A percentile compares a stretch with the other conserved stretches of the same genome.
These are phyloP conservation scores for Fusarium temperatum DNA, from an alignment of 2,329 filamentous ascomycete species.

Conservation along the genomic window DNA sequence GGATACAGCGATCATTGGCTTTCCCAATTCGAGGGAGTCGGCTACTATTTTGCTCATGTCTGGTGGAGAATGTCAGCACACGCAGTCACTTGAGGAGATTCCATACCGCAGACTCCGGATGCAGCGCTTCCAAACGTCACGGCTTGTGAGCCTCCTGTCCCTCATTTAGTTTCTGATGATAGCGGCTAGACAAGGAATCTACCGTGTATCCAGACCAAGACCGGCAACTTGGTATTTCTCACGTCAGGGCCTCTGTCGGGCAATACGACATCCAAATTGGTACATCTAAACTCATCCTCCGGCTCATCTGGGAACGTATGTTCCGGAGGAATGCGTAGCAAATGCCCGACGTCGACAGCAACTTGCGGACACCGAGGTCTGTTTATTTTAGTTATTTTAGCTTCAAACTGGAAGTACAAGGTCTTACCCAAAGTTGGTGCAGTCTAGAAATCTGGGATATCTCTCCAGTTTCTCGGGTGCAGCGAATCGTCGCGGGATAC, in stretches of 20 bases:
- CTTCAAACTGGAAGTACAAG: accelerated
- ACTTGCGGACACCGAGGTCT: constrained; percentile 55
- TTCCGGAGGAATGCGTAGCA: constrained; percentile 53
- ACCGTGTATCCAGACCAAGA: constrained; percentile 58
- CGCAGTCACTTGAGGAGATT: accelerated
- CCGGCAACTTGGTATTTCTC: constrained; percentile 41
- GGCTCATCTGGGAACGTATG: constrained; percentile 28
- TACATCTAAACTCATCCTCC: constrained; percentile 54
- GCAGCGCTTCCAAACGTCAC: constrained; percentile 55
- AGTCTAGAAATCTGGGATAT: neutral
- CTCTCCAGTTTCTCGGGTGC: neutral
- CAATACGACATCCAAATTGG: constrained; percentile 53
- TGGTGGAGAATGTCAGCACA: neutral
- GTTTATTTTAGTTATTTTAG: accelerated
- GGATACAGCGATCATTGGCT: constrained; percentile 29
- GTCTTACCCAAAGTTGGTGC: neutral
- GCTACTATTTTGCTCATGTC: constrained; percentile 44
- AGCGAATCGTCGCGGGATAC: neutral
- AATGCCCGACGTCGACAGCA: constrained; percentile 51
- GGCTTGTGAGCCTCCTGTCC: constrained; percentile 52
- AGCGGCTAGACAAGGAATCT: accelerated
- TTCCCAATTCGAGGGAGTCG: constrained; percentile 44
- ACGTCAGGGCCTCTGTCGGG: constrained; percentile 20
- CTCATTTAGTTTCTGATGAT: neutral
- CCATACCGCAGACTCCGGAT: constrained; percentile 53